Evolutionary conservation across 345 rosid genomes (phyloP).

Genomic region (Populus ilicifolia): DNA sequence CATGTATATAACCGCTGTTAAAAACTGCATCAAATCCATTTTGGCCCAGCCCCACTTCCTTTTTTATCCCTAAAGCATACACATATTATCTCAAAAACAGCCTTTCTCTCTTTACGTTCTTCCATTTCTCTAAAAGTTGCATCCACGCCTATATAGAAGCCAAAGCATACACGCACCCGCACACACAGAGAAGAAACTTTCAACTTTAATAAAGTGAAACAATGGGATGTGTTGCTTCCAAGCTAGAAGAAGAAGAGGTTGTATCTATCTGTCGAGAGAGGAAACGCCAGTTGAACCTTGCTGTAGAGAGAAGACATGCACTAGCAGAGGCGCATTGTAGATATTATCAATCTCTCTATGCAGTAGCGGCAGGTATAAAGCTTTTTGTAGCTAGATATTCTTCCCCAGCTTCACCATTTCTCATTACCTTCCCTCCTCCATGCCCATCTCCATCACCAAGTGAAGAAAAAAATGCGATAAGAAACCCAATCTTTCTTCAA

Average conservation of each 20-base stretch:
- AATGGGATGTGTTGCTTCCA: slow-evolving; percentile 76
- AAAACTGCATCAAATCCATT: slow-evolving; percentile 15
- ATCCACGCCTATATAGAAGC: slow-evolving; percentile 17
- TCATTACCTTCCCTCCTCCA: slow-evolving; percentile 51
- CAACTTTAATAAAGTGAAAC: slow-evolving; percentile 11
- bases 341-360: slow-evolving; percentile 63
- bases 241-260: slow-evolving; percentile 60
- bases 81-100: slow-evolving; percentile 23
- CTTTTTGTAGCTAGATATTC: slow-evolving; percentile 70
- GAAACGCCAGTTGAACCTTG: slow-evolving; percentile 52
- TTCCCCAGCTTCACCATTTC: slow-evolving; percentile 62
- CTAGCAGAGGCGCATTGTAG: slow-evolving; percentile 65
- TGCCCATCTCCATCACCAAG: slow-evolving; percentile 31
- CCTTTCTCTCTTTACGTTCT: slow-evolving; percentile 27
- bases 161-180: neutral
- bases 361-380: slow-evolving; percentile 63
- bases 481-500: slow-evolving; percentile 54
- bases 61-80: slow-evolving; percentile 29
- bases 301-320: slow-evolving; percentile 52
- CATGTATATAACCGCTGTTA: slow-evolving; percentile 4
- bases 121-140: slow-evolving; percentile 21
- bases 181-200: neutral
- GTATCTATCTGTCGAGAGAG: slow-evolving; percentile 66
- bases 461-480: slow-evolving; percentile 27
- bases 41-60: slow-evolving; percentile 24